phyloP scores from a whole-genome alignment of 2,329 filamentous ascomycete genomes.

The Escovopsis weberi region DNA sequence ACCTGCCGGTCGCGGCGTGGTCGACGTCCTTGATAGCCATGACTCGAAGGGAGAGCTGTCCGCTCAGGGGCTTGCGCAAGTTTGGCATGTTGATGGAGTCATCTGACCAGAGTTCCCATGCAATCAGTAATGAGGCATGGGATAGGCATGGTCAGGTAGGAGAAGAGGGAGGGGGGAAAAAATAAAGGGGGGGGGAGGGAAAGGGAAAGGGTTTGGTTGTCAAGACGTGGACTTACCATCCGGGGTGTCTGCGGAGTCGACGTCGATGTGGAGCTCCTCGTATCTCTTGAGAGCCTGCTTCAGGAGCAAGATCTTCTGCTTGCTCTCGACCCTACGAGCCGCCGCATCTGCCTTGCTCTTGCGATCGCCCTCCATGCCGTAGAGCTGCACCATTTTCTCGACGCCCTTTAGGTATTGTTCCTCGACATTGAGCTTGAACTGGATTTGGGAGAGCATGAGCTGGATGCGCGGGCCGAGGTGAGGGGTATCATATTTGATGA shows the following conservation, averaged over 20 bases:
- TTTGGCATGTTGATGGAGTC: slow-evolving; percentile 94
- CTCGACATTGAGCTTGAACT: slow-evolving; percentile 97
- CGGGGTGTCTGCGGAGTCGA: slow-evolving; percentile 60
- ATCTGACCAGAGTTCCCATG: slow-evolving; percentile 39
- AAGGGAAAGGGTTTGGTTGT: slow-evolving; percentile 4
- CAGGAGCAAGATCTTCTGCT: slow-evolving; percentile 90
- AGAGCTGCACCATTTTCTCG: slow-evolving; percentile 97
- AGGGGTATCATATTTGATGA: slow-evolving; percentile 91
- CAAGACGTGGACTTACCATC: slow-evolving; percentile 50
- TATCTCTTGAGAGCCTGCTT: slow-evolving; percentile 95
- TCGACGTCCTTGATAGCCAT: slow-evolving; percentile 88
- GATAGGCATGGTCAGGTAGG: neutral
- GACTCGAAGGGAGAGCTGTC: slow-evolving; percentile 74
- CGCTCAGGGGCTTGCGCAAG: slow-evolving; percentile 87
- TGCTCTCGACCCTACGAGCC: slow-evolving; percentile 79
- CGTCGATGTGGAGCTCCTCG: slow-evolving; percentile 90
- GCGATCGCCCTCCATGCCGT: slow-evolving; percentile 91
- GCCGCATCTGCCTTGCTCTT: slow-evolving; percentile 93
- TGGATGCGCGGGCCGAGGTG: slow-evolving; percentile 95
- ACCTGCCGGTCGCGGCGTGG: slow-evolving; percentile 71
- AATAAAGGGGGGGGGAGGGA: no score
- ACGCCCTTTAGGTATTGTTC: slow-evolving; percentile 98
- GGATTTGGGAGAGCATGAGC: slow-evolving; percentile 95
- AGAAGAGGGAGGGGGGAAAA: no score
- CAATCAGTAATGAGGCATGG: neutral